phyloP scores from a whole-genome alignment of 495 filamentous ascomycete genomes.

The Tetracladium marchalianum region DNA sequence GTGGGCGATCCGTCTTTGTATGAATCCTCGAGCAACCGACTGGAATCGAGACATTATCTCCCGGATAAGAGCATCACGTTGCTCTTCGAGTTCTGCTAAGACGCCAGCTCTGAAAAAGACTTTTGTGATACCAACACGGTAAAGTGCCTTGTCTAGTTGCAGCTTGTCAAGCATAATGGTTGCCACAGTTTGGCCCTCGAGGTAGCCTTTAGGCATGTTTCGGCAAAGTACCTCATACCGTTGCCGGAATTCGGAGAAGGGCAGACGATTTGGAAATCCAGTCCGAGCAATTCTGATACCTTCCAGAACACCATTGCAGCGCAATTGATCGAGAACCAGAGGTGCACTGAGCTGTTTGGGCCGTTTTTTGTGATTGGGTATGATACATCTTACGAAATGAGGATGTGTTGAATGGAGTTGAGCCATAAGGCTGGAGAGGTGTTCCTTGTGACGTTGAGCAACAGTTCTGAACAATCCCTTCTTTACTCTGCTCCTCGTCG shows the following conservation, averaged over 20 bases:
- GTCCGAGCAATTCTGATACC: conserved; percentile 96
- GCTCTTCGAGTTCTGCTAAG: conserved; percentile 91
- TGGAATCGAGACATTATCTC: conserved; percentile 94
- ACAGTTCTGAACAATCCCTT: conserved; percentile 96
- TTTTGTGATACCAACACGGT: conserved; percentile 91
- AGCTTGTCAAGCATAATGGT: conserved; percentile 86
- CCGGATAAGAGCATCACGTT: conserved; percentile 81
- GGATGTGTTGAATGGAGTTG: conserved; percentile 94
- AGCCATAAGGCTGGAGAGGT: conserved; percentile 88
- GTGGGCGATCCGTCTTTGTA: conserved; percentile 74
- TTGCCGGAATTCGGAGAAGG: conserved; percentile 88
- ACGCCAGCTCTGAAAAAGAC: conserved; percentile 98
- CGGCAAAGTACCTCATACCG: conserved; percentile 95
- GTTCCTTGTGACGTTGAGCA: conserved; percentile 95
- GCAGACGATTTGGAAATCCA: conserved; percentile 92
- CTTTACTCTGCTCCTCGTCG: conserved; percentile 76
- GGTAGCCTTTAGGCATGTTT: conserved; percentile 79
- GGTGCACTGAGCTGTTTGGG: conserved; percentile 85
- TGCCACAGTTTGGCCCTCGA: conserved; percentile 81
- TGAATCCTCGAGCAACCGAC: conserved; percentile 80
- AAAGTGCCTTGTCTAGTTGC: conserved; percentile 71
- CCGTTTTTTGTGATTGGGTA: conserved; percentile 97
- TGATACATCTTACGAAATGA: conserved; percentile 96
- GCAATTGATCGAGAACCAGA: conserved; percentile 86
- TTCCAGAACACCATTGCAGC: conserved; percentile 97